Conservation (phyloP, 495 filamentous ascomycete genomes). For the Annulohypoxylon nitens region DNA sequence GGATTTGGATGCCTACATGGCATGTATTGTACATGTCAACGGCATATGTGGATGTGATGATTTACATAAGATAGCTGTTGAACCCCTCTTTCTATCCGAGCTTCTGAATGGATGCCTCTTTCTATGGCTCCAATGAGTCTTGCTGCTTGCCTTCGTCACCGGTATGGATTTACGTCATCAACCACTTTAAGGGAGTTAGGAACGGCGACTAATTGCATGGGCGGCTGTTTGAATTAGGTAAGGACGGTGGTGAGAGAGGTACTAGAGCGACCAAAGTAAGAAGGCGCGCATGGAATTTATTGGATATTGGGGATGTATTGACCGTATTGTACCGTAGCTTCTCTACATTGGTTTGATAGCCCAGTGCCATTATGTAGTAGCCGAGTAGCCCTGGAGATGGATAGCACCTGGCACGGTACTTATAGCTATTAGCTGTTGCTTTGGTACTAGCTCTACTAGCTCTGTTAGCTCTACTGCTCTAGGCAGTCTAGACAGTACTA, state of each 20-base stretch:
- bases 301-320: not conserved
- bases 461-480: too few species aligned
- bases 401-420: not conserved
- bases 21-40: too few species aligned
- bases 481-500: constrained; percentile 13
- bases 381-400: not conserved
- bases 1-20: constrained; percentile 23
- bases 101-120: constrained; percentile 20
- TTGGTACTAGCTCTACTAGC: too few species aligned
- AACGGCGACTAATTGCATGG: not conserved
- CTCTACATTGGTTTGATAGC: constrained; percentile 2
- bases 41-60: constrained; percentile 27
- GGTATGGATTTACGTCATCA: constrained; percentile 24
- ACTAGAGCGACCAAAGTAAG: constrained; percentile 9
- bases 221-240: constrained; percentile 11
- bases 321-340: constrained; percentile 18
- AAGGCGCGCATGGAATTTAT: not conserved
- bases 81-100: constrained; percentile 45
- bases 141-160: constrained; percentile 7
- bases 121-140: constrained; percentile 13
- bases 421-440: not conserved
- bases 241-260: not conserved
- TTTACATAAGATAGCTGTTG: constrained; percentile 16
- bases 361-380: too few species aligned
- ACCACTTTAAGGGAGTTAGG: not conserved